phyloP scores from a whole-genome alignment of 108 stramenopile genomes.

The Seminavis robusta region DNA sequence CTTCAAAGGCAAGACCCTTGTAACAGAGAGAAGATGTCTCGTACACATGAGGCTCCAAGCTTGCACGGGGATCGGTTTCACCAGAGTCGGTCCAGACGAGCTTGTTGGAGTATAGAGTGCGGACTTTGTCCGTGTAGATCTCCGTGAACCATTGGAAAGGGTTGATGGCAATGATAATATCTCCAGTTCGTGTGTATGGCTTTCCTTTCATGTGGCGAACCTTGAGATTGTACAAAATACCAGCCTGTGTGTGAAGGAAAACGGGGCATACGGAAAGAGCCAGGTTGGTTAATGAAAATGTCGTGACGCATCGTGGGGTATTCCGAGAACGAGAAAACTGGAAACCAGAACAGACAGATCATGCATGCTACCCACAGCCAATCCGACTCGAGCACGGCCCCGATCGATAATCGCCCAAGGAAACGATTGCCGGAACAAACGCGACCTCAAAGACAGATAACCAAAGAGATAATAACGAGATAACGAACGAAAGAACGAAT shows the following conservation, averaged over 20 bases:
- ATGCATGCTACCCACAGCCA: background rate
- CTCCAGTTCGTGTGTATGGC: slow-evolving; percentile 87
- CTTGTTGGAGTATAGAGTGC: slow-evolving; percentile 40
- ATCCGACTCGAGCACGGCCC: background rate
- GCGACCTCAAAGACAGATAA: background rate
- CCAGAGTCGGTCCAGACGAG: slow-evolving; percentile 36
- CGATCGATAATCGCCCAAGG: no score
- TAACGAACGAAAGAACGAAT: background rate
- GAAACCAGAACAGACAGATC: background rate
- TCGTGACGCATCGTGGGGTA: background rate
- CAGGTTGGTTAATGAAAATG: background rate
- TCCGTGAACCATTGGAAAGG: slow-evolving; percentile 77
- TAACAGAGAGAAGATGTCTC: slow-evolving; percentile 61
- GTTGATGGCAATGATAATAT: slow-evolving; percentile 86
- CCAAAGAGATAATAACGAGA: background rate
- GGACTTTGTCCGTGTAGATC: slow-evolving; percentile 54
- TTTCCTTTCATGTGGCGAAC: slow-evolving; percentile 62
- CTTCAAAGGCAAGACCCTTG: slow-evolving; percentile 47
- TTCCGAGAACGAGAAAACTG: background rate
- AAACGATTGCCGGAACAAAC: no score
- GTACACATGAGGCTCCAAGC: slow-evolving; percentile 57
- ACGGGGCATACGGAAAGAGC: background rate
- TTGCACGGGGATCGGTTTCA: slow-evolving; percentile 21
- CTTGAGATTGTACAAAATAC: slow-evolving; percentile 89
- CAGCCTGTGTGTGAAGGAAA: slow-evolving; percentile 40